Percentiles rank a stretch among this genome's conserved stretches.
phyloP scores from a whole-genome alignment of 2,329 filamentous ascomycete genomes.

The Venturiaceae sp. region DNA sequence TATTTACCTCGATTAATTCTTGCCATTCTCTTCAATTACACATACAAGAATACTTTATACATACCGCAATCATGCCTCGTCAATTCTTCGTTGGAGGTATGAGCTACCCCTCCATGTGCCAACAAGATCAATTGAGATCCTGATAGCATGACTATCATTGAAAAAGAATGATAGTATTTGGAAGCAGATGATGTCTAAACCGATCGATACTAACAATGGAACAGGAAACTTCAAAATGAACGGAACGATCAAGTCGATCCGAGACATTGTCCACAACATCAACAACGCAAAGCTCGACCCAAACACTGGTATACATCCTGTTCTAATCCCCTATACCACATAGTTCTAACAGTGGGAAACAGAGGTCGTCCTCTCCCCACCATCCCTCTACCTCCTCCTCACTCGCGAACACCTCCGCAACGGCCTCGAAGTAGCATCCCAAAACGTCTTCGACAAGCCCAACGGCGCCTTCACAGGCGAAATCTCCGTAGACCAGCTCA shows the following conservation, averaged over 20 bases:
- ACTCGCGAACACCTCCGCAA: conserved; percentile 68
- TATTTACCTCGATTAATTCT: background rate
- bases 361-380: conserved; percentile 94
- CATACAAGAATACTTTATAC: background rate
- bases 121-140: background rate
- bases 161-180: background rate
- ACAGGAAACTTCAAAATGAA: conserved; percentile 43
- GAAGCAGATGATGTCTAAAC: background rate
- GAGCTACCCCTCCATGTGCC: background rate
- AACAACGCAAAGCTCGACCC: conserved; percentile 76
- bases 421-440: conserved; percentile 77
- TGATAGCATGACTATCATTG: background rate
- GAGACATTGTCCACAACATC: conserved; percentile 79
- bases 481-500: conserved; percentile 84
- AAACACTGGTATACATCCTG: conserved; percentile 52
- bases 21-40: background rate
- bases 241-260: conserved; percentile 81
- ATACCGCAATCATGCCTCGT: conserved; percentile 22
- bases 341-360: conserved; percentile 11
- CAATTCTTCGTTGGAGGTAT: conserved; percentile 29
- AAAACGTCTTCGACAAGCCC: conserved; percentile 97
- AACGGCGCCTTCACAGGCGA: conserved; percentile 96
- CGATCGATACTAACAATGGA: background rate
- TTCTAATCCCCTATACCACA: background rate
- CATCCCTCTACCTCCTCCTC: conserved; percentile 80